phyloP scores from a whole-genome alignment of 208 protist genomes.

The Trypanosoma theileri region DNA sequence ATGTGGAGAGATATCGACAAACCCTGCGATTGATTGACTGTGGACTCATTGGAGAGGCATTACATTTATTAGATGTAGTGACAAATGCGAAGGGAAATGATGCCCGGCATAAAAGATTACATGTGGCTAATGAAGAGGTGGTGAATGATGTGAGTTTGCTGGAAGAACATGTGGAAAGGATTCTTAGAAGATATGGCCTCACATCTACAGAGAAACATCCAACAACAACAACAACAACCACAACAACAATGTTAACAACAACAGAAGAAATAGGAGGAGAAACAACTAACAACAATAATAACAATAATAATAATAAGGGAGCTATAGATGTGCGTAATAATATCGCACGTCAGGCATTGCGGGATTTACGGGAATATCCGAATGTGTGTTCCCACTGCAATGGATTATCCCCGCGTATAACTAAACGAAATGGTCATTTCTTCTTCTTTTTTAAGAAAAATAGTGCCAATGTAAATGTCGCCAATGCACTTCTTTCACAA shows the following conservation, averaged over 20 bases:
- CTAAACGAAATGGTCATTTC: conserved; percentile 74
- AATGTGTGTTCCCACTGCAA: conserved; percentile 78
- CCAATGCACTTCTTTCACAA: conserved; percentile 50
- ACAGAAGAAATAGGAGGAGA: conserved; percentile 1
- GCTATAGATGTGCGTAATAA: conserved; percentile 71
- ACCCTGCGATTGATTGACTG: conserved; percentile 73
- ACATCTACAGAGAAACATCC: not conserved
- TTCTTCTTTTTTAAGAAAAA: conserved; percentile 84
- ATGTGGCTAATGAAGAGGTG: conserved; percentile 64
- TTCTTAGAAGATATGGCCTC: conserved; percentile 36
- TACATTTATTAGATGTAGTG: conserved; percentile 79
- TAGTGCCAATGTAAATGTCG: conserved; percentile 58
- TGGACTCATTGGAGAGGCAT: conserved; percentile 73
- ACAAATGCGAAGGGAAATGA: conserved; percentile 60
- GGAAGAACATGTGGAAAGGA: conserved; percentile 58
- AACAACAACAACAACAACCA: not conserved
- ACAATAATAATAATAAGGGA: conserved; percentile 38
- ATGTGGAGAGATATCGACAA: conserved; percentile 80
- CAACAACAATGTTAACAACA: not conserved
- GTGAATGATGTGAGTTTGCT: conserved; percentile 65
- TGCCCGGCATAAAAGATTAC: conserved; percentile 39
- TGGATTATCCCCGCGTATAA: conserved; percentile 70
- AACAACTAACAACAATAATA: not conserved
- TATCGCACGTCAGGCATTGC: conserved; percentile 70
- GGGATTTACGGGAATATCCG: conserved; percentile 54